Base-by-base conservation (phyloP, 768 basidiomycete species). In the Agrocybe pediades region DNA sequence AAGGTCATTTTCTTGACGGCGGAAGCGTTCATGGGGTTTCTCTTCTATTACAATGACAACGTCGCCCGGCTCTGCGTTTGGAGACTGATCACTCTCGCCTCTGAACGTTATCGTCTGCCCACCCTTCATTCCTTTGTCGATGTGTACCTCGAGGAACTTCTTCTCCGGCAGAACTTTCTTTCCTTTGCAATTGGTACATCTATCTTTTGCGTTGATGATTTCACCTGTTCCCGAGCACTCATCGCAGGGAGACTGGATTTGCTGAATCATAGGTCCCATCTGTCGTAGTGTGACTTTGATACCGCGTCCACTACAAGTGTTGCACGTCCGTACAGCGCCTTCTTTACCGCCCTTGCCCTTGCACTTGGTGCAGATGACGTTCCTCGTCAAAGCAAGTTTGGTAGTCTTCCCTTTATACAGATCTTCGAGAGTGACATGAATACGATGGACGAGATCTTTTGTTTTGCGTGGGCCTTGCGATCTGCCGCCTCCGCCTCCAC, bases 241-340 rank as follows among this genome's bases (percentile, higher is more conserved):
- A 67, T 88, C 86, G 76, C 97, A 99, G 41, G 86, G 81, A 49
- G 93, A 91, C 69, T 98, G 97, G 62, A 98, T 92, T 74, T 99
- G 96, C 73, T 99, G 97, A 63, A 99, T 92, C 97, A 99, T 99
- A 4, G 97, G 97, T 23, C 97, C 97, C 85, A 99, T 91, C 71
- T 98, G 97, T 56, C 97, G 90, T 56, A 98, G 75, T 47, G 89
- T 92, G 66, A 98, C 72, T 69, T 87, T 91, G 77, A 95, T 74
- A 64, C 97, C 97, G 59, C 93, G 92, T 52, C 97, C 97, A 64
- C 75, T 81, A 76, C 97, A 99, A 13, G 76, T 65, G 40, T 69
- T 58, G 73, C 97, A 99, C 23, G 79, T 65, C 67, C 86, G 84
- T 58, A 97, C 93, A 47, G 97, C 91, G 51, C 96, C 97, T 16